Evolutionary conservation across 495 filamentous ascomycete species (phyloP), one percentile per base, ranked within the genome.

Genomic region (Penicillium parvum): DNA sequence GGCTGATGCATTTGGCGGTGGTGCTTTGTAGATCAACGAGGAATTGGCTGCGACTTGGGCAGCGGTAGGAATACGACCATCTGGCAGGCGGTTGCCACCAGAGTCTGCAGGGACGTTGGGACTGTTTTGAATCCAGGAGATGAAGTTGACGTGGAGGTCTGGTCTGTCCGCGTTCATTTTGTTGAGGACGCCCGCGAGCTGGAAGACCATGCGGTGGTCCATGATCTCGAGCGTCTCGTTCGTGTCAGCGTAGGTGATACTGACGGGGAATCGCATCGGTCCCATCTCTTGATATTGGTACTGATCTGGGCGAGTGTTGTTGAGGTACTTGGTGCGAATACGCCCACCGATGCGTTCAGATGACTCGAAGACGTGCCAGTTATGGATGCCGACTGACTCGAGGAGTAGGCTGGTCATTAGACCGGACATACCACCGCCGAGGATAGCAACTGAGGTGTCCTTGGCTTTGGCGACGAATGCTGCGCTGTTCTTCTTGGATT

Each of bases 211-310:
- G 37, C 73, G 72, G 50, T 83, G 78, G 50, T 82, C 78, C 21
- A 65, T 63, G 37, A 79, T 75, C 36, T 73, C 62, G 21, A 80
- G 58, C 0, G 73, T 76, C 61, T 79, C 71, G 40, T 81, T 82
- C 7, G 57, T 71, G 19, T 67, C 67, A 0, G 61, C 47, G 52
- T 77, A 72, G 0, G 66, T 79, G 43, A 72, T 67, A 21, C 53
- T 58, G 3, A 75, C 64, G 5, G 73, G 68, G 22, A 82, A 86
- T 3, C 83, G 69, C 83, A 86, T 85, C 0, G 83, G 81, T 0
- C 83, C 83, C 83, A 87, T 86, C 53, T 87, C 83, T 27, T 86
- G 82, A 43, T 86, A 87, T 30, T 82, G 78, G 44, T 85, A 85
- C 11, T 87, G 68, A 17, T 79, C 76, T 0, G 81, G 79, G 6